phyloP scores from a whole-genome alignment of 805 yeast species.

The Candida coleopterorum region DNA sequence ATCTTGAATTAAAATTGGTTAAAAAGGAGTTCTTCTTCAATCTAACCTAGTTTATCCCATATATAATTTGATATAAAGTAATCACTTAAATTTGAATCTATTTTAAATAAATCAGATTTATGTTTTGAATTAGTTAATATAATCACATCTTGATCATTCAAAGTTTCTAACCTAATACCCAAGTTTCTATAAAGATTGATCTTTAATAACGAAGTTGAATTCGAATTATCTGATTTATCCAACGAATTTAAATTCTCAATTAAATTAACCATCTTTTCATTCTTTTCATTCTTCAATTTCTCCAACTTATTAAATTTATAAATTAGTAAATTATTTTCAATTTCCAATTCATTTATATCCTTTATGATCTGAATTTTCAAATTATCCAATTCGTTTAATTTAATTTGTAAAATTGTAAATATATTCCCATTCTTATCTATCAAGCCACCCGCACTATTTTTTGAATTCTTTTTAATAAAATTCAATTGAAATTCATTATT shows the following conservation, averaged over 20 bases:
- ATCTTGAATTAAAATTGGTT: too few relatives aligned
- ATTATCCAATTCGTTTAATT: slow-evolving; percentile 35
- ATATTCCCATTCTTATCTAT: slow-evolving; percentile 15
- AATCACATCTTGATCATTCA: slow-evolving; percentile 9
- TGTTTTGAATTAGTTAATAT: slow-evolving; percentile 34
- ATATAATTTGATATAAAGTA: slow-evolving; percentile 69
- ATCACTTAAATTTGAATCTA: slow-evolving; percentile 54
- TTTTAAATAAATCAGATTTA: slow-evolving; percentile 45
- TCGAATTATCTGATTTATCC: slow-evolving; percentile 2
- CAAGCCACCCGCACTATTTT: background rate
- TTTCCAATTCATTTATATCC: slow-evolving; percentile 45
- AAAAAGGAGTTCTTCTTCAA: too few relatives aligned
- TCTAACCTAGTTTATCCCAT: slow-evolving; percentile 56
- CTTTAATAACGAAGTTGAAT: slow-evolving; percentile 45
- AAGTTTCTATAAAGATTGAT: slow-evolving; percentile 55
- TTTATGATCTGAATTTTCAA: slow-evolving; percentile 49
- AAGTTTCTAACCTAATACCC: slow-evolving; percentile 48
- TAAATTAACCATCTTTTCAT: slow-evolving; percentile 24
- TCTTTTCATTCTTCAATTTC: slow-evolving; percentile 32
- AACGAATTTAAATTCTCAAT: slow-evolving; percentile 17
- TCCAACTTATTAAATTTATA: slow-evolving; percentile 32
- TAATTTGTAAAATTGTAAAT: slow-evolving; percentile 22
- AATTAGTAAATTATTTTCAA: slow-evolving; percentile 32
- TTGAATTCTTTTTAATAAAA: slow-evolving; percentile 6
- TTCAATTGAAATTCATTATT: slow-evolving; percentile 19